Conservation (phyloP, 2,329 filamentous ascomycete genomes). For the Pleochaeta shiraiana region DNA sequence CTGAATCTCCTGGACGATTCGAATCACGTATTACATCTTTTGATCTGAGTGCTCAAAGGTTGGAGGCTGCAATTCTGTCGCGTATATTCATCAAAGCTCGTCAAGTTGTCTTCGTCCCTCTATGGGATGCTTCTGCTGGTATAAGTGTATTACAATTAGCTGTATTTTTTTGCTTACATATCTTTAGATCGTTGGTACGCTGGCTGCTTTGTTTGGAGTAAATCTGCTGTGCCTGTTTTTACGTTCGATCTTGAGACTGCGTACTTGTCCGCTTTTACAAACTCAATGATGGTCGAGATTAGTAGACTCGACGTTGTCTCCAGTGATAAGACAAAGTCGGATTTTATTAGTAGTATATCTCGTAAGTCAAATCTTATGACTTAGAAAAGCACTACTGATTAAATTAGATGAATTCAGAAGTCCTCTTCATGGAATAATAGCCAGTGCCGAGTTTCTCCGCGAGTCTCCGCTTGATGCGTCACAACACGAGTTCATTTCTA, state of each 20-base stretch:
- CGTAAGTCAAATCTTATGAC: conserved; percentile 6
- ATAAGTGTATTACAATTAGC: background rate
- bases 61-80: conserved; percentile 13
- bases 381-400: conserved; percentile 1
- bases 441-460: conserved; percentile 28
- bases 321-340: conserved; percentile 13
- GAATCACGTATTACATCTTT: conserved; percentile 5
- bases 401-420: conserved; percentile 14
- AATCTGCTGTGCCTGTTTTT: conserved; percentile 11
- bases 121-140: conserved; percentile 16
- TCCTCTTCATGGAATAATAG: conserved; percentile 26
- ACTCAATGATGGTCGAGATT: conserved; percentile 14
- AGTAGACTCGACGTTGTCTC: conserved; percentile 14
- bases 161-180: background rate
- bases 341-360: conserved; percentile 16
- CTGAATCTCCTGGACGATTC: conserved; percentile 7
- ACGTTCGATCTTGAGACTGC: conserved; percentile 13
- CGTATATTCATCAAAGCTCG: conserved; percentile 14
- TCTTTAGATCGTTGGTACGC: conserved; percentile 13
- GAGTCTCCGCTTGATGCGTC: conserved; percentile 25
- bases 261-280: conserved; percentile 14
- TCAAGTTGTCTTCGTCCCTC: conserved; percentile 16
- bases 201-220: conserved; percentile 13
- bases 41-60: conserved; percentile 10
- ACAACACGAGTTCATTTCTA: conserved; percentile 25